phyloP scores from a whole-genome alignment of 2,329 filamentous ascomycete species.

The Cladosporium cucumerinum region DNA sequence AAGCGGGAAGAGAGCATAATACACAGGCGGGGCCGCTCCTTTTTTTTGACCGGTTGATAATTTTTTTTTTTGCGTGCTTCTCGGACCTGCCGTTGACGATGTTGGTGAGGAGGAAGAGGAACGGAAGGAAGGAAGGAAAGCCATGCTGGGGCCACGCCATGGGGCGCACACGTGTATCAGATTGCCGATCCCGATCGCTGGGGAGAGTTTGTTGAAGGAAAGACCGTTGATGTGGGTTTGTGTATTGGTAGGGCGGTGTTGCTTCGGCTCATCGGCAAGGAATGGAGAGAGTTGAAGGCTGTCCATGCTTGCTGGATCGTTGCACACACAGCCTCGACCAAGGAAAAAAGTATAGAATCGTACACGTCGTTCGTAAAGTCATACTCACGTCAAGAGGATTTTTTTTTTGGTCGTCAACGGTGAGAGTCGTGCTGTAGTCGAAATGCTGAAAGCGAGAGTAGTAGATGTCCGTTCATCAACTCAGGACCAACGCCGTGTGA shows the following conservation, averaged over 20 bases:
- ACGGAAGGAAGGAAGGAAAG: not conserved
- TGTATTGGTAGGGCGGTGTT: not conserved
- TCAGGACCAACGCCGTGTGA: not conserved
- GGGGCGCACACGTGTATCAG: slow-evolving; percentile 10
- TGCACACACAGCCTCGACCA: not conserved
- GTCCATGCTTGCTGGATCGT: not conserved
- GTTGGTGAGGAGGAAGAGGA: not conserved
- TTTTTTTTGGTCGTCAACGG: not conserved
- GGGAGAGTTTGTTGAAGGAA: not conserved
- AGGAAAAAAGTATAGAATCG: not conserved
- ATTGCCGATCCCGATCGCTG: not conserved
- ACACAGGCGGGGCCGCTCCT: slow-evolving; percentile 9
- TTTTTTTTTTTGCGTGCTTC: not conserved
- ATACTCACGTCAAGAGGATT: not conserved
- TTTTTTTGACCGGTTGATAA: not conserved
- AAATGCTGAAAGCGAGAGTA: not conserved
- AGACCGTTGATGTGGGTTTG: not conserved
- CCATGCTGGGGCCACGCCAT: slow-evolving; percentile 1
- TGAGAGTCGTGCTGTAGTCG: not conserved
- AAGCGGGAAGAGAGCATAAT: not conserved
- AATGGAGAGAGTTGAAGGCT: not conserved
- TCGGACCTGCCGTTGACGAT: not conserved
- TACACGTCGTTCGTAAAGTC: slow-evolving; percentile 7
- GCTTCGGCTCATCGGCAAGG: not conserved
- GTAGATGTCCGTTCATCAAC: not conserved